Conservation (phyloP, 2,329 filamentous ascomycete genomes). For the Botrytis elliptica region DNA sequence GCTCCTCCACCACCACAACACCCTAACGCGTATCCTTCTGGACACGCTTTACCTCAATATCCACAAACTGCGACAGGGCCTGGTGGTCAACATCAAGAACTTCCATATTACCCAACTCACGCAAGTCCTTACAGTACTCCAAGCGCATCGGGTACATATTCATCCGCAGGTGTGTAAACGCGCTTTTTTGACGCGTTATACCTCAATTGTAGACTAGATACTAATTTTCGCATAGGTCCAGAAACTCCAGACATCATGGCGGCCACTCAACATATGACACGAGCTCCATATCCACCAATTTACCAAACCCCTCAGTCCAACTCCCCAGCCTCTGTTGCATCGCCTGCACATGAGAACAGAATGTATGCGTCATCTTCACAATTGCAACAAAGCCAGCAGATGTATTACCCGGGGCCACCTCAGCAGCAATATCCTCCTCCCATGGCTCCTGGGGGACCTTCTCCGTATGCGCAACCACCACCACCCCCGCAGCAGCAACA, state of each 20-base stretch:
- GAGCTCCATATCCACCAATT: slow-evolving; percentile 76
- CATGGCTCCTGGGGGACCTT: slow-evolving; percentile 62
- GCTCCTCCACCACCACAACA: slow-evolving; percentile 61
- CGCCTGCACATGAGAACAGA: slow-evolving; percentile 83
- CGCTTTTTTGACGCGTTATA: slow-evolving; percentile 26
- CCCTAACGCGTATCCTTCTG: slow-evolving; percentile 64
- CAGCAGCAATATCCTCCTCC: slow-evolving; percentile 60
- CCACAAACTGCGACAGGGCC: slow-evolving; percentile 62
- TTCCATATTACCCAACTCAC: slow-evolving; percentile 78
- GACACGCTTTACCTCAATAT: slow-evolving; percentile 68
- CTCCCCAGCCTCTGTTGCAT: slow-evolving; percentile 89
- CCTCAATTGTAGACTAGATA: neutral
- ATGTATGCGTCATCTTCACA: slow-evolving; percentile 82
- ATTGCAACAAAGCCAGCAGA: slow-evolving; percentile 74
- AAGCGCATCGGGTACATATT: slow-evolving; percentile 78
- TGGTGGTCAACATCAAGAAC: slow-evolving; percentile 63
- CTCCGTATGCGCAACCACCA: slow-evolving; percentile 59
- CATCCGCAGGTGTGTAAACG: slow-evolving; percentile 68
- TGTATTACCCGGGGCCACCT: slow-evolving; percentile 63
- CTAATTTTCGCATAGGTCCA: slow-evolving; percentile 38
- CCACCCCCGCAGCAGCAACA: slow-evolving; percentile 43
- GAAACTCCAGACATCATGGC: slow-evolving; percentile 68
- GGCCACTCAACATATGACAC: slow-evolving; percentile 64
- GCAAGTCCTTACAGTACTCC: slow-evolving; percentile 81
- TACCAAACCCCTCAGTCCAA: slow-evolving; percentile 96